Evolutionary conservation across 2,329 filamentous ascomycete species (phyloP), one percentile per base, ranked within the genome.

Genomic region (Nemania bipapillata): DNA sequence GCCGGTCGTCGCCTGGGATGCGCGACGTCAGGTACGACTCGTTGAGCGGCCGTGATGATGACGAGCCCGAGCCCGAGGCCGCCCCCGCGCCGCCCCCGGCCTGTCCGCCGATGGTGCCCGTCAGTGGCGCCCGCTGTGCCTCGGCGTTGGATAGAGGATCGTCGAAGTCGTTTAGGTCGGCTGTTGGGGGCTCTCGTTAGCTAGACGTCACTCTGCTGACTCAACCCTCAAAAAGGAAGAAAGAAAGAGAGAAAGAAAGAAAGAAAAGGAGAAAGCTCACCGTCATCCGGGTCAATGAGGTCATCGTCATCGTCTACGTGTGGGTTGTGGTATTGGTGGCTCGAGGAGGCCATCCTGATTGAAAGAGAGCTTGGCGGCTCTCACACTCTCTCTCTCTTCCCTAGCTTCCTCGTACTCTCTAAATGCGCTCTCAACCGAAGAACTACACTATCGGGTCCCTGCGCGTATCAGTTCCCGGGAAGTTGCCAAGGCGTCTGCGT

Each of bases 1-100:
- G 88, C 63, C 96, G 92, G 83, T 99, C 96, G 81, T 98, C 95
- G 73, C 96, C 96, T 2, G 91, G 91, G 77, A 99, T 96, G 66
- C 90, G 90, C 24, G 93, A 96, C 28, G 94, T 97, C 74, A 97
- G 87, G 80, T 95, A 97, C 77, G 86, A 89, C 79, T 95, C 90
- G 75, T 94, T 90, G 66, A 92, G 85, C 58, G 86, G 81, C 17
- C 82, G 81, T 22, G 83, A 82, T 45, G 89, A 88, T 37, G 87
- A 85, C 68, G 85, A 83, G n/a, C n/a, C n/a, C n/a, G n/a, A n/a
- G n/a, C n/a, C n/a, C n/a, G n/a, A n/a, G n/a, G n/a, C n/a, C n/a
- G n/a, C n/a, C n/a, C n/a, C n/a, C 24, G 82, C 82, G 28, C 87
- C 84, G 2, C 17, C n/a, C 1, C 37, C 65, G 49, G 57, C 58